Base-by-base conservation (phyloP, 345 rosid genomes). In the Eucalyptus viminalis region DNA sequence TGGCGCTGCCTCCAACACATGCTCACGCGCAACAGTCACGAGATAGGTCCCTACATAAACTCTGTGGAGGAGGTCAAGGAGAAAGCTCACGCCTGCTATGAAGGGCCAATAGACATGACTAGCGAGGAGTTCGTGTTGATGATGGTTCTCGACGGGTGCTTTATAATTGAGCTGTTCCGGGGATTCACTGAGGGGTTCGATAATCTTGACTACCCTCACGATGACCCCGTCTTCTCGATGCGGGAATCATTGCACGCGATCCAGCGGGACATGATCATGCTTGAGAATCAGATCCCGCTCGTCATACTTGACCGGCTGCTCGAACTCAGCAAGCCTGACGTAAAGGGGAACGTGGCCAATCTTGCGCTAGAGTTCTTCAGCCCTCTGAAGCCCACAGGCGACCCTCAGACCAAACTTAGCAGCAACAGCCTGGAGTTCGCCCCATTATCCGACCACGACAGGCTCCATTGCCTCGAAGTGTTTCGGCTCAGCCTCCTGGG, bases 211-310 rank as follows among this genome's bases (percentile, higher is more conserved):
- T 97, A 97, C 89, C 90, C 95, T 15, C 92, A 92, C 87, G 92
- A 95, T 49, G 99, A 96, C 91, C 99, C 99, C 4, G 86, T 96
- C 50, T 97, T 96, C 19, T 94, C 97, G 0, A 96, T 95, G 96
- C 94, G 97, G 45, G 99, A 97, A 17, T 94, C 96, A 3, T 95
- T 96, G 97, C 98, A 94, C 89, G 90, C 96, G 9, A 97, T 96
- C 88, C 98, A 96, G 88, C 89, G 96, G 67, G 99, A 97, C 89
- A 97, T 96, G 98, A 93, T 96, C 88, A 96, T 97, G 98, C 87
- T 97, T 6, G 98, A 94, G 92, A 53, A 53, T 53, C 58, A 53
- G 58, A 53, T 54, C 58, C 58, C 58, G 11, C 58, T 54, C 2
- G 21, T 95, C n/a, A 83, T 95, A 45, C 96, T 95, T 6, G 94